phyloP scores from a whole-genome alignment of 2,329 filamentous ascomycete species.

The Ustilaginoidea virens region DNA sequence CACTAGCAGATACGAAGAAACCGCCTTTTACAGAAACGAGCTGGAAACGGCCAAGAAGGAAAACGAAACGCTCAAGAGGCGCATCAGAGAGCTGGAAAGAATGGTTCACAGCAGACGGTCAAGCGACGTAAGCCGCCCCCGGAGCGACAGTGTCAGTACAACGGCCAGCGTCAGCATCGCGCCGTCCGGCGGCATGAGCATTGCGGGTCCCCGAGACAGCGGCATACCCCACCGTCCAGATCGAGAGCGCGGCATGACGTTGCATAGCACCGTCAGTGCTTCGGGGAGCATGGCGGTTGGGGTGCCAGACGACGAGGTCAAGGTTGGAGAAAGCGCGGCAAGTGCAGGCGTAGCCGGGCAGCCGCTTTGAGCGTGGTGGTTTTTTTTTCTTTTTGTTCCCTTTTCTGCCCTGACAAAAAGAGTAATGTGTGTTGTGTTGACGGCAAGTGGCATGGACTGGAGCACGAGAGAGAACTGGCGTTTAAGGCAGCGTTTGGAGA shows the following conservation, averaged over 20 bases:
- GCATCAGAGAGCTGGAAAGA: conserved; percentile 46
- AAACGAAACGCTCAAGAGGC: conserved; percentile 45
- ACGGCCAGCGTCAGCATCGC: conserved; percentile 30
- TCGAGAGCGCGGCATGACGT: conserved; percentile 25
- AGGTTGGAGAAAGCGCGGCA: conserved; percentile 46
- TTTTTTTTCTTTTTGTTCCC: no score
- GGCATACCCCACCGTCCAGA: conserved; percentile 16
- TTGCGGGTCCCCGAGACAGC: conserved; percentile 29
- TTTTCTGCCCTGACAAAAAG: neutral
- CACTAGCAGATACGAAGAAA: conserved; percentile 47
- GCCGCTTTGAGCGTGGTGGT: conserved; percentile 1
- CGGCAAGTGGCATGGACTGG: neutral
- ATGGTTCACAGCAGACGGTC: conserved; percentile 32
- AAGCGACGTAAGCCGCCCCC: conserved; percentile 28
- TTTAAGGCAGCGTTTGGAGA: no score
- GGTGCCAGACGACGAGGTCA: conserved; percentile 43
- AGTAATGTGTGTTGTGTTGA: neutral
- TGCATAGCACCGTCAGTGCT: conserved; percentile 28
- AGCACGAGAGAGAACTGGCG: no score
- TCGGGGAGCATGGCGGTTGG: conserved; percentile 32
- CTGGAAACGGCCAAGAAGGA: conserved; percentile 46
- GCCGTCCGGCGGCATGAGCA: conserved; percentile 22
- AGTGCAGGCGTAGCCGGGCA: conserved; percentile 20
- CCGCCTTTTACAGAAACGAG: conserved; percentile 41
- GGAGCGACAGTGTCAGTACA: conserved; percentile 39